Conservation (phyloP, 2,329 filamentous ascomycete genomes). For the Neopestalotiopsis rosae region DNA sequence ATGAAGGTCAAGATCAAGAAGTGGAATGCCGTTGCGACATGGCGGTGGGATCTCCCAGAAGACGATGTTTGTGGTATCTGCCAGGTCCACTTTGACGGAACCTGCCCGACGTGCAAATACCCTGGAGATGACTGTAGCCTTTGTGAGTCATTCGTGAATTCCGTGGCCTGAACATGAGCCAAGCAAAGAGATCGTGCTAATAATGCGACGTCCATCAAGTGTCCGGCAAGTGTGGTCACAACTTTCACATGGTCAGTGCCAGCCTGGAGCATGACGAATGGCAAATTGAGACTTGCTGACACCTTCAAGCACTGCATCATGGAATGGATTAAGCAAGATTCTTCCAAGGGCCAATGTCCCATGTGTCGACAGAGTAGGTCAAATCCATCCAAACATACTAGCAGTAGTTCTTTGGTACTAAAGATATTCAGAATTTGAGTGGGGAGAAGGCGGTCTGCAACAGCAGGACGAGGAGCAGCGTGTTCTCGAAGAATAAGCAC, state of each 20-base stretch:
- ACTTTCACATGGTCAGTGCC: conserved; percentile 86
- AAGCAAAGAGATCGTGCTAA: conserved; percentile 8
- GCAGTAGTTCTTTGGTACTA: conserved; percentile 17
- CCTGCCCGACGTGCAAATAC: conserved; percentile 97
- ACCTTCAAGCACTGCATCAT: conserved; percentile 82
- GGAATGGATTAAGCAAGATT: conserved; percentile 95
- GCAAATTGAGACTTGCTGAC: conserved; percentile 26
- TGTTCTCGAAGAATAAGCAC: conserved; percentile 17
- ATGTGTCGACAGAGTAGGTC: conserved; percentile 92
- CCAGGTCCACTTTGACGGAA: conserved; percentile 96
- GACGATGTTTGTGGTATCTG: conserved; percentile 99
- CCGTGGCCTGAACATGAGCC: background rate
- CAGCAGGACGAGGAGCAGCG: conserved; percentile 28
- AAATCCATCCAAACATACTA: background rate
- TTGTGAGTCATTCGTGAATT: conserved; percentile 59
- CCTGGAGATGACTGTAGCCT: conserved; percentile 95
- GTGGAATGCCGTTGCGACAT: conserved; percentile 94
- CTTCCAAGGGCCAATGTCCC: conserved; percentile 90
- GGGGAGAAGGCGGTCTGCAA: conserved; percentile 26
- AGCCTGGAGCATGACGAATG: conserved; percentile 53
- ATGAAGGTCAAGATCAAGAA: conserved; percentile 97
- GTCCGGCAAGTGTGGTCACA: conserved; percentile 95
- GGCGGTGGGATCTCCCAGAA: conserved; percentile 97
- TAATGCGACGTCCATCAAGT: conserved; percentile 56
- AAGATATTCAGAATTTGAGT: conserved; percentile 37